Evolutionary conservation across 208 protist genomes (phyloP).

Genomic region (Zelonia costaricensis): DNA sequence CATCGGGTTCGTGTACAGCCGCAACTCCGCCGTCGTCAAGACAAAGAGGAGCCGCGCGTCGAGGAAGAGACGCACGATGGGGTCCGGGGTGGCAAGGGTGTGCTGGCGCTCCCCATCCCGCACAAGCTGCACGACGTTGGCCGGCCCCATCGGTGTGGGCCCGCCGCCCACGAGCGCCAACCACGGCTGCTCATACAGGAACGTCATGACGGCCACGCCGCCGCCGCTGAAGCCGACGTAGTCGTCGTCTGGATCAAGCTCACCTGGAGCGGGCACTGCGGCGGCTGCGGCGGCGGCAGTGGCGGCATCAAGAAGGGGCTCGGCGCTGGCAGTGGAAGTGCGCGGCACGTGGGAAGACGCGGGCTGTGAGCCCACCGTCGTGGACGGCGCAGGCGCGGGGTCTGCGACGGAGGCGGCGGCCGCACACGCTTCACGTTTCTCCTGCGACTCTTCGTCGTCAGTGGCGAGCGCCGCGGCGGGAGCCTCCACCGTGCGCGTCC

Average conservation of each 20-base stretch:
- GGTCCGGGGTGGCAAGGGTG: slow-evolving; percentile 9
- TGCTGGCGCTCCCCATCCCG: slow-evolving; percentile 18
- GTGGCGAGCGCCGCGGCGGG: no score
- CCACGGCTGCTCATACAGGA: slow-evolving; percentile 61
- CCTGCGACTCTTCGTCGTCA: no score
- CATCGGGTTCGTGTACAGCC: slow-evolving; percentile 45
- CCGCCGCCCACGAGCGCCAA: slow-evolving; percentile 67
- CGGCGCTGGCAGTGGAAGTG: no score
- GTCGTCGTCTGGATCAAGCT: slow-evolving; percentile 12
- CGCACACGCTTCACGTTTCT: no score
- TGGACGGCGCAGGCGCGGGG: no score
- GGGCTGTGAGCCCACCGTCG: no score
- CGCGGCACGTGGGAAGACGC: no score
- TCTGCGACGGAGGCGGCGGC: no score
- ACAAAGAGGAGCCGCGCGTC: slow-evolving; percentile 40
- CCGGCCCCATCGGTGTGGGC: slow-evolving; percentile 43
- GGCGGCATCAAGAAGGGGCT: no score
- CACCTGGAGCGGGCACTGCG: no score
- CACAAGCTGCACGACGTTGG: slow-evolving; percentile 28
- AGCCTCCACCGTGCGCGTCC: no score
- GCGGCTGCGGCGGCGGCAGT: no score
- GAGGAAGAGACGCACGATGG: slow-evolving; percentile 33
- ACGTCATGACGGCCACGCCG: slow-evolving; percentile 60
- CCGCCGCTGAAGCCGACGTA: slow-evolving; percentile 33
- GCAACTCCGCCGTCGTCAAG: slow-evolving; percentile 31